These are phyloP conservation scores for Cytospora piceae DNA, from an alignment of 2,329 filamentous ascomycete genomes.

Conservation along the genomic window DNA sequence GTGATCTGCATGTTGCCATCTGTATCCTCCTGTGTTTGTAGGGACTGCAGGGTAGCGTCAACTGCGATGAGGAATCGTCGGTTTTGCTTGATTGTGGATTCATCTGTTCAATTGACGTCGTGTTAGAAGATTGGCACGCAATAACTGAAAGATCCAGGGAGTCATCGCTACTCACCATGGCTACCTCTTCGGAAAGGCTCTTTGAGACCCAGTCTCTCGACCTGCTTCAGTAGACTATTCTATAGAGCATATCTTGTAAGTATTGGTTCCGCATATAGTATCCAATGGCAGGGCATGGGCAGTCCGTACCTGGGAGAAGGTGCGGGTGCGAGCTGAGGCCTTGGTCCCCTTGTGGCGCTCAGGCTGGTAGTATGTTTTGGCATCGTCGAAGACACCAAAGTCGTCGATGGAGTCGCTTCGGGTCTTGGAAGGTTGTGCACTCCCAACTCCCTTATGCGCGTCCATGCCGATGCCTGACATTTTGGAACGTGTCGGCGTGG, in stretches of 20 bases:
- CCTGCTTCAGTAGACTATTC: constrained; percentile 58
- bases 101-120: constrained; percentile 60
- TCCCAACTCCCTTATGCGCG: constrained; percentile 19
- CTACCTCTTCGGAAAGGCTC: constrained; percentile 63
- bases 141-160: not conserved
- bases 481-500: constrained; percentile 11
- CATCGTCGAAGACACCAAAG: constrained; percentile 57
- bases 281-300: not conserved
- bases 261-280: constrained; percentile 12
- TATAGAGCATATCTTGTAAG: constrained; percentile 41
- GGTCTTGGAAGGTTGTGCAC: not conserved
- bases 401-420: constrained; percentile 50
- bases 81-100: constrained; percentile 64
- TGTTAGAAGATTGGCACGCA: constrained; percentile 15
- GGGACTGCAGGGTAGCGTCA: constrained; percentile 76
- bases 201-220: constrained; percentile 54
- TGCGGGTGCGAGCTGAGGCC: constrained; percentile 55
- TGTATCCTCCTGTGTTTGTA: constrained; percentile 87
- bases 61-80: constrained; percentile 88
- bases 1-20: constrained; percentile 97
- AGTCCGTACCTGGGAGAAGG: constrained; percentile 56
- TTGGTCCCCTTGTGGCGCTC: constrained; percentile 54
- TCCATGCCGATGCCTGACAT: constrained; percentile 23
- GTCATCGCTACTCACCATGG: constrained; percentile 50
- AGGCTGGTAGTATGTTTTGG: constrained; percentile 62